Percentiles rank a stretch among this genome's conserved stretches.
These are phyloP conservation scores for Camelina hispida DNA, from an alignment of 345 rosid species.

Conservation along the genomic window DNA sequence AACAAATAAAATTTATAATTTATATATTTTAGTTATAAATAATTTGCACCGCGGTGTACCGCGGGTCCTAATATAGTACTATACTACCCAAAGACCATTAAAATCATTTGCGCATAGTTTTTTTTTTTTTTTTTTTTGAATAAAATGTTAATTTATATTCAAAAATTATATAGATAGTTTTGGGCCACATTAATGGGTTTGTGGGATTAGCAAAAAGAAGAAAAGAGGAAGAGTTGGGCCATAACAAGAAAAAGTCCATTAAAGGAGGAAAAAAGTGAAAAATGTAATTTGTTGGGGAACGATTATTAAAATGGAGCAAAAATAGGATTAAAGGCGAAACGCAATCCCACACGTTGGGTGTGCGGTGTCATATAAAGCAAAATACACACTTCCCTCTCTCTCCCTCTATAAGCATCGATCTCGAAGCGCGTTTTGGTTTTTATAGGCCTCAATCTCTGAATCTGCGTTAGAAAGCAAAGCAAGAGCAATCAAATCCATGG, in stretches of 20 bases:
- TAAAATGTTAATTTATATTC: too few species aligned
- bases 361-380: constrained; percentile 35
- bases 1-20: too few species aligned
- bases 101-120: too few species aligned
- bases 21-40: too few species aligned
- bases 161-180: too few species aligned
- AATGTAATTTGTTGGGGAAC: neutral
- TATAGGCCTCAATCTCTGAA: too few species aligned
- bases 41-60: too few species aligned
- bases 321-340: constrained; percentile 32
- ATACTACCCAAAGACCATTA: too few species aligned
- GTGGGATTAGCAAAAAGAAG: neutral
- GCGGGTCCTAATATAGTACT: too few species aligned
- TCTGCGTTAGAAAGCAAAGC: too few species aligned
- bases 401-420: neutral
- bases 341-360: constrained; percentile 40
- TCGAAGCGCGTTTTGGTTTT: too few species aligned
- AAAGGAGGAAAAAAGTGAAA: neutral
- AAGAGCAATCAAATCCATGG: constrained; percentile 38
- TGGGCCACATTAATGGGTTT: neutral
- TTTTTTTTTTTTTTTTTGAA: too few species aligned
- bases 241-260: neutral
- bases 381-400: constrained; percentile 16
- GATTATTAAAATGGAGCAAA: neutral
- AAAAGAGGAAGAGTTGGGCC: constrained; percentile 4